These are phyloP conservation scores for Dinochytrium kinnereticum DNA, from an alignment of 371 early-diverging fungal genomes.

Conservation along the genomic window DNA sequence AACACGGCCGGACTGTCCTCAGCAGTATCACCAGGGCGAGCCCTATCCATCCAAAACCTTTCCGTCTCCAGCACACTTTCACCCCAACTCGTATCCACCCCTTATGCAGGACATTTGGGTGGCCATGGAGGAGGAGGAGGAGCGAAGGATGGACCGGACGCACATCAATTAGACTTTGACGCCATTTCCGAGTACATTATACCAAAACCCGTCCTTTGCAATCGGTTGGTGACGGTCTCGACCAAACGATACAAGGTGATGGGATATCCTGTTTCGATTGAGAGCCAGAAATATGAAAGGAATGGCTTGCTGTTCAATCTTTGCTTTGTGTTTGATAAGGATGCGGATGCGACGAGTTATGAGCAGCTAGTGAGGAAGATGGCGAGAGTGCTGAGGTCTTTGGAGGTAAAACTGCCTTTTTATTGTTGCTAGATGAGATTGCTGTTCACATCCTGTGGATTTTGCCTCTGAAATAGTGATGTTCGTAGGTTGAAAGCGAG, in stretches of 20 bases:
- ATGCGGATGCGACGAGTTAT: conserved; percentile 73
- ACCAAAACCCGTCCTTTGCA: conserved; percentile 80
- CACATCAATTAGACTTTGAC: conserved; percentile 79
- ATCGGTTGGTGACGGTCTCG: conserved; percentile 76
- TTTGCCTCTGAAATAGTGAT: too few relatives aligned
- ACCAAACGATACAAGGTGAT: conserved; percentile 73
- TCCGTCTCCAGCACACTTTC: conserved; percentile 19
- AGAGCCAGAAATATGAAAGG: conserved; percentile 73
- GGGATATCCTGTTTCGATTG: conserved; percentile 76
- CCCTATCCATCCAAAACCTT: conserved; percentile 8
- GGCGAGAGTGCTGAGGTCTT: conserved; percentile 71
- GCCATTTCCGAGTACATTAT: conserved; percentile 88
- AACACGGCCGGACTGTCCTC: conserved; percentile 5
- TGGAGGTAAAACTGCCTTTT: conserved; percentile 62
- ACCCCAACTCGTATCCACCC: conserved; percentile 24
- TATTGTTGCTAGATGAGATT: conserved; percentile 3
- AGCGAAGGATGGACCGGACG: conserved; percentile 35
- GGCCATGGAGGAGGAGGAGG: not conserved
- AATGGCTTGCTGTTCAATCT: conserved; percentile 89
- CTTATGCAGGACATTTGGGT: not conserved
- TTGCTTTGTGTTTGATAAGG: conserved; percentile 86
- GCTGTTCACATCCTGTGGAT: conserved; percentile 1
- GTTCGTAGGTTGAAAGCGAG: conserved; percentile 72
- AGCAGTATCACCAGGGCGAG: conserved; percentile 11
- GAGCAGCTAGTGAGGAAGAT: conserved; percentile 84